Conservation (phyloP, 169 alveolate species). For the Eimeria praecox region DNA sequence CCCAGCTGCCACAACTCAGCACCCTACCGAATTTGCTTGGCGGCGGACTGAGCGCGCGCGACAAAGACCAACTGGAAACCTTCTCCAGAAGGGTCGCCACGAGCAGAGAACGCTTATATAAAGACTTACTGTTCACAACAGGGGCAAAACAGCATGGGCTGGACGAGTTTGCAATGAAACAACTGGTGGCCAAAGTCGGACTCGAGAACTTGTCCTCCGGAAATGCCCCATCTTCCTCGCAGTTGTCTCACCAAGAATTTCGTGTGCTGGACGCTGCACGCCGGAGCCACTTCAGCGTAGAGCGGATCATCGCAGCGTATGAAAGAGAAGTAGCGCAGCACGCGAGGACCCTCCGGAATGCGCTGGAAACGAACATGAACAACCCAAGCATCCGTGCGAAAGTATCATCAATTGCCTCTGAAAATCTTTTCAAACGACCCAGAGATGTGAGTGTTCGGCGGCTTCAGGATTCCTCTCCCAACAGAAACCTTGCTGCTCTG, state of each 20-base stretch:
- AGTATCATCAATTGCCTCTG: slow-evolving; percentile 26
- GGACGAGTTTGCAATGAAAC: slow-evolving; percentile 60
- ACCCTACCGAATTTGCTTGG: slow-evolving; percentile 15
- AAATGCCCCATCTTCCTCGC: background rate
- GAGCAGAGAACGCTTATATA: slow-evolving; percentile 60
- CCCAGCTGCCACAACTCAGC: slow-evolving; percentile 12
- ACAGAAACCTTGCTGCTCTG: slow-evolving; percentile 38
- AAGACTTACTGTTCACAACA: slow-evolving; percentile 20
- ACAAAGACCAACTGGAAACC: slow-evolving; percentile 41
- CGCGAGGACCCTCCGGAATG: background rate
- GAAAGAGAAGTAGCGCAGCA: slow-evolving; percentile 65
- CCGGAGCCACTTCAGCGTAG: slow-evolving; percentile 24
- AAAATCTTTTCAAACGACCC: slow-evolving; percentile 23
- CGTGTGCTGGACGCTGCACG: slow-evolving; percentile 61
- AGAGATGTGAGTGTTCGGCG: slow-evolving; percentile 21
- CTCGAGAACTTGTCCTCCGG: slow-evolving; percentile 55
- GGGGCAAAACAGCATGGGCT: slow-evolving; percentile 35
- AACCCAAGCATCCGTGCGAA: background rate
- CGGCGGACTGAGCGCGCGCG: slow-evolving; percentile 44
- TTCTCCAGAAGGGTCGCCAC: slow-evolving; percentile 45
- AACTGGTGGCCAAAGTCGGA: slow-evolving; percentile 46
- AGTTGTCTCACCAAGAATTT: slow-evolving; percentile 23
- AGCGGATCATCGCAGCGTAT: slow-evolving; percentile 22
- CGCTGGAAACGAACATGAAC: slow-evolving; percentile 13
- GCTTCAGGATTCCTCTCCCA: slow-evolving; percentile 6